phyloP scores from a whole-genome alignment of 495 filamentous ascomycete species.

The Penicillium turbatum region DNA sequence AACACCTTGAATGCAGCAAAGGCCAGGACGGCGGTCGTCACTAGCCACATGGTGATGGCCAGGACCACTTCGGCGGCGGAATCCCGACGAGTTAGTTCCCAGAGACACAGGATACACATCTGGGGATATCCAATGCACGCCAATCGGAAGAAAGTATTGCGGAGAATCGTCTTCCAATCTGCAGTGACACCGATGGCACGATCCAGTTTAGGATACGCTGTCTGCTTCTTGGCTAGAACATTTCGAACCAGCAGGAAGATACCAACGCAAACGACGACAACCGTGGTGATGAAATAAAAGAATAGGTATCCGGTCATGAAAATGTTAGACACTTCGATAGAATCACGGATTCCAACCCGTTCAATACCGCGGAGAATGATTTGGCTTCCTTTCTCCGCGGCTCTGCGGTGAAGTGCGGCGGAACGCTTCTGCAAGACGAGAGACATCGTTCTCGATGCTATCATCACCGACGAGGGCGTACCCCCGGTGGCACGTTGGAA shows the following conservation, averaged over 20 bases:
- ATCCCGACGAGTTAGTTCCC: slow-evolving; percentile 83
- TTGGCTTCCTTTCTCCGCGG: slow-evolving; percentile 47
- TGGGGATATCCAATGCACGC: slow-evolving; percentile 89
- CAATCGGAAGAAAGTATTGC: slow-evolving; percentile 87
- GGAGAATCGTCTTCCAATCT: slow-evolving; percentile 79
- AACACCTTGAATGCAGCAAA: slow-evolving; percentile 90
- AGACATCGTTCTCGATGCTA: slow-evolving; percentile 66
- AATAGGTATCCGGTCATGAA: slow-evolving; percentile 90
- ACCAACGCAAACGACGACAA: slow-evolving; percentile 64
- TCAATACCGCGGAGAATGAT: slow-evolving; percentile 79
- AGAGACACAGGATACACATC: slow-evolving; percentile 84
- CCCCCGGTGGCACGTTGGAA: slow-evolving; percentile 94
- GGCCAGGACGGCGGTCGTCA: slow-evolving; percentile 68
- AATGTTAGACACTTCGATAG: slow-evolving; percentile 85
- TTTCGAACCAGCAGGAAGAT: slow-evolving; percentile 74
- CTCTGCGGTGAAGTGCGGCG: slow-evolving; percentile 38
- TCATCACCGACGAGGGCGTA: slow-evolving; percentile 70
- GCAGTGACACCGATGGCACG: slow-evolving; percentile 64
- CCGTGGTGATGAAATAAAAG: slow-evolving; percentile 78
- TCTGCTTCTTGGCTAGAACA: slow-evolving; percentile 67
- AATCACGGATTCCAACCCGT: slow-evolving; percentile 77
- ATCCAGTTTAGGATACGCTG: slow-evolving; percentile 68
- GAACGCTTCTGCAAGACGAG: slow-evolving; percentile 77
- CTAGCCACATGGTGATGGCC: slow-evolving; percentile 83
- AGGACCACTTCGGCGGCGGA: slow-evolving; percentile 84